Evolutionary conservation across 805 yeast genomes (phyloP), one percentile per base, ranked within the genome.

Genomic region (Huiozyma naganishii): DNA sequence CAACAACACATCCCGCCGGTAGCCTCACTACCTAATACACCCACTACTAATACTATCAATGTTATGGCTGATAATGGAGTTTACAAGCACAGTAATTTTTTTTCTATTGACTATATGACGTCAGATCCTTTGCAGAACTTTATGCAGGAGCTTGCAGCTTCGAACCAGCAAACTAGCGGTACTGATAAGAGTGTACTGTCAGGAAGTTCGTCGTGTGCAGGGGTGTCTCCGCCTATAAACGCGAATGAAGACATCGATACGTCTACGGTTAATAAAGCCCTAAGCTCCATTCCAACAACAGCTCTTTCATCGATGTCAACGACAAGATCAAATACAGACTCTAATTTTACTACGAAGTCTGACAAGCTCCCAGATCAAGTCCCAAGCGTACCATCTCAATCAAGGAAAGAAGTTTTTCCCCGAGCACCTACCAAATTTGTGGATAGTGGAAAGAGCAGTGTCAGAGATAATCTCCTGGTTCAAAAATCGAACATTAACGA

Each of bases 71-170:
- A 32, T 29, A 37, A 36, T 36, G 41, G 29, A 6, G 38, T 13
- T 9, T 40, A 28, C 27, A 47, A 36, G 41, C 45, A 47, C 46
- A 47, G 52, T 46, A 29, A 52, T 51, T 37, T 41, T 45, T 27
- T 51, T 48, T 48, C 54, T 10, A 41, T 52, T 4, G 54, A 53
- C 41, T 51, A 49, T 37, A 36, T 52, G 23, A 52, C 46, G 12
- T 48, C 47, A 4, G 58, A 49, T 36, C 58, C 55, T 3, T 42
- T 54, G 38, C 55, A 51, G 38, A 37, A 52, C 27, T 50, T 55
- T 12, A 49, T 52, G 48, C 52, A 52, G 38, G 53, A 54, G 37
- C 37, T 52, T 10, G 43, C 53, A 8, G 45, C 51, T 4, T 11
- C 9, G n/a, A 11, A 9, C 33, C 11, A 11, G 9, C 33, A 9